These are phyloP conservation scores for Annulohypoxylon nitens DNA, from an alignment of 495 filamentous ascomycete species.

Conservation along the genomic window DNA sequence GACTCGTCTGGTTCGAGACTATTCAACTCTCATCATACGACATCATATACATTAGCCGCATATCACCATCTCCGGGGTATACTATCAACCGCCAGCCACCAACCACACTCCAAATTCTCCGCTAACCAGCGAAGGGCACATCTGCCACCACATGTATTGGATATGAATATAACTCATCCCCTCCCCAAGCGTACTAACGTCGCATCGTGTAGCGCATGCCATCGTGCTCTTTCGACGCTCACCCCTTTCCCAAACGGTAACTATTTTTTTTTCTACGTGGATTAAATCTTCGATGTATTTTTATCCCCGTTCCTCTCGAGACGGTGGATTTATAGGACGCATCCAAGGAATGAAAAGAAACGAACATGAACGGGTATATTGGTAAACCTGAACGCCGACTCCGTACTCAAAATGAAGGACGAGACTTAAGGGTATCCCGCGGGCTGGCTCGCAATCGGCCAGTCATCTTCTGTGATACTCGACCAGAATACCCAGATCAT, in stretches of 20 bases:
- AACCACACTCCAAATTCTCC: slow-evolving; percentile 41
- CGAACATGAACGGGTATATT: slow-evolving; percentile 54
- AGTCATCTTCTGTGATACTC: slow-evolving; percentile 99
- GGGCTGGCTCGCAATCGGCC: slow-evolving; percentile 71
- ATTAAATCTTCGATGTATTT: slow-evolving; percentile 43
- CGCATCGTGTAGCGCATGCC: slow-evolving; percentile 42
- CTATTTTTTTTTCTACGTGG: slow-evolving; percentile 34
- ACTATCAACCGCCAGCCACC: slow-evolving; percentile 35
- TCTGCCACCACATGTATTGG: slow-evolving; percentile 38
- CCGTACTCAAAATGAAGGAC: slow-evolving; percentile 46
- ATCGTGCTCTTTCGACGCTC: slow-evolving; percentile 24
- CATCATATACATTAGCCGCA: slow-evolving; percentile 58
- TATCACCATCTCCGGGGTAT: slow-evolving; percentile 49
- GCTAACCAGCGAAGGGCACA: slow-evolving; percentile 32
- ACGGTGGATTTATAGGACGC: slow-evolving; percentile 25
- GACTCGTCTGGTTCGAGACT: slow-evolving; percentile 28
- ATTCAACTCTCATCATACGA: slow-evolving; percentile 53
- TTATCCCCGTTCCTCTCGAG: slow-evolving; percentile 31
- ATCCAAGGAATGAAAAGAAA: slow-evolving; percentile 48
- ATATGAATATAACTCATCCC: slow-evolving; percentile 31
- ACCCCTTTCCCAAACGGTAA: slow-evolving; percentile 10
- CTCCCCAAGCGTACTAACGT: slow-evolving; percentile 29
- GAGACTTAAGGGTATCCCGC: slow-evolving; percentile 48
- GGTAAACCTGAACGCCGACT: slow-evolving; percentile 48
- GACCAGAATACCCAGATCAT: slow-evolving; percentile 97